phyloP scores from a whole-genome alignment of 2,329 filamentous ascomycete genomes.

The Sporothrix brasiliensis region DNA sequence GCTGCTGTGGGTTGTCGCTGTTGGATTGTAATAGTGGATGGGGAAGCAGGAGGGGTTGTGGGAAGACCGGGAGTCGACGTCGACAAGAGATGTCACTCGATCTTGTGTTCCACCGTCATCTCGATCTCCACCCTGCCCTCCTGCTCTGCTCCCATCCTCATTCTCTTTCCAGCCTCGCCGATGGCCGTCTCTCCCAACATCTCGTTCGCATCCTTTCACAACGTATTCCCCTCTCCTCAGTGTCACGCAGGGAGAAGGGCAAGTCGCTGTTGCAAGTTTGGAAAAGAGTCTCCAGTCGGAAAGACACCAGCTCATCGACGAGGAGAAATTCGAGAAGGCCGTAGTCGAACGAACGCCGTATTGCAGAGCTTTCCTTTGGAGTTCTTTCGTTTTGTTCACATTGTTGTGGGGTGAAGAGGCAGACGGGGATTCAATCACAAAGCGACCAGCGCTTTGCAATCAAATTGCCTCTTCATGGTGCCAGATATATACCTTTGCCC shows the following conservation, averaged over 20 bases:
- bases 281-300: background rate
- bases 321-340: conserved; percentile 8
- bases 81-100: conserved; percentile 15
- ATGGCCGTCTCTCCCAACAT: background rate
- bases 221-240: background rate
- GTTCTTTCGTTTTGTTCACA: conserved; percentile 26
- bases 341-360: conserved; percentile 26
- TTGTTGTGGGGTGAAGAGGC: conserved; percentile 3
- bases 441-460: conserved; percentile 10
- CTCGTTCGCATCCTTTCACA: conserved; percentile 8
- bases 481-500: conserved; percentile 45
- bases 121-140: background rate
- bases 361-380: conserved; percentile 32
- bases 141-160: background rate
- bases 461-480: conserved; percentile 27
- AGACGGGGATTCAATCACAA: background rate
- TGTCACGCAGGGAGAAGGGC: conserved; percentile 15
- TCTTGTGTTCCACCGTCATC: conserved; percentile 13
- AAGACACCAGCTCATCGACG: conserved; percentile 8
- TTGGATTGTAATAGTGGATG: background rate
- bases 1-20: conserved; percentile 55
- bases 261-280: background rate
- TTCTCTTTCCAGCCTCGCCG: background rate
- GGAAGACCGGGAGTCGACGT: background rate
- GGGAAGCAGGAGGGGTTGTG: background rate